Percentiles rank a stretch among this genome's conserved stretches.
These are phyloP conservation scores for Puccinia triticina DNA, from an alignment of 1,284 basidiomycete genomes.

Conservation along the genomic window DNA sequence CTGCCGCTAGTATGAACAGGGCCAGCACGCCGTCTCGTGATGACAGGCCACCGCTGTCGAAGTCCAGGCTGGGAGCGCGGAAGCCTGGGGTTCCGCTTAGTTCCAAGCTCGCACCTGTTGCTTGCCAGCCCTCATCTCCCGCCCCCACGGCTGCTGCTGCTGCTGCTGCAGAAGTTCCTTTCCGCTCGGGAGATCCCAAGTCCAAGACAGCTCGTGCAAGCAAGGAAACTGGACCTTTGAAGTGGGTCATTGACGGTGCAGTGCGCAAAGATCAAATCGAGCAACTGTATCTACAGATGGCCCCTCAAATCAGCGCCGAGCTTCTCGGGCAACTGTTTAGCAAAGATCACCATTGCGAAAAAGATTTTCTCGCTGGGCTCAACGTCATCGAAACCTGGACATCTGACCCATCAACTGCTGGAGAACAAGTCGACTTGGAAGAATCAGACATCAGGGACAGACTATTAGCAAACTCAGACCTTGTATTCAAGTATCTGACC, in stretches of 20 bases:
- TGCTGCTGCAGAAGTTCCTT: constrained; percentile 64
- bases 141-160: constrained; percentile 61
- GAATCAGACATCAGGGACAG: constrained; percentile 69
- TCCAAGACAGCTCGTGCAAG: constrained; percentile 73
- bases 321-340: constrained; percentile 83
- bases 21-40: constrained; percentile 59
- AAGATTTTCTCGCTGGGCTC: constrained; percentile 83
- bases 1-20: constrained; percentile 53
- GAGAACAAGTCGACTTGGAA: constrained; percentile 67
- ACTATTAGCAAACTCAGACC: constrained; percentile 86
- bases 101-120: constrained; percentile 57
- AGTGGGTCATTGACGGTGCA: constrained; percentile 70
- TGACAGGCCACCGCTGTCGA: constrained; percentile 55
- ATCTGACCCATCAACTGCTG: constrained; percentile 65
- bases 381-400: constrained; percentile 76
- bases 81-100: constrained; percentile 57
- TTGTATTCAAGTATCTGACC: constrained; percentile 90
- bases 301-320: constrained; percentile 75
- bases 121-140: constrained; percentile 56
- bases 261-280: constrained; percentile 86
- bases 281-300: constrained; percentile 86
- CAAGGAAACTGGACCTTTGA: constrained; percentile 70
- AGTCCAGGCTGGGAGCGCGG: constrained; percentile 54
- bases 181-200: constrained; percentile 73
- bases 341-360: constrained; percentile 92